Base-by-base conservation (phyloP, 768 basidiomycete species). In the Leccinum variicolor region DNA sequence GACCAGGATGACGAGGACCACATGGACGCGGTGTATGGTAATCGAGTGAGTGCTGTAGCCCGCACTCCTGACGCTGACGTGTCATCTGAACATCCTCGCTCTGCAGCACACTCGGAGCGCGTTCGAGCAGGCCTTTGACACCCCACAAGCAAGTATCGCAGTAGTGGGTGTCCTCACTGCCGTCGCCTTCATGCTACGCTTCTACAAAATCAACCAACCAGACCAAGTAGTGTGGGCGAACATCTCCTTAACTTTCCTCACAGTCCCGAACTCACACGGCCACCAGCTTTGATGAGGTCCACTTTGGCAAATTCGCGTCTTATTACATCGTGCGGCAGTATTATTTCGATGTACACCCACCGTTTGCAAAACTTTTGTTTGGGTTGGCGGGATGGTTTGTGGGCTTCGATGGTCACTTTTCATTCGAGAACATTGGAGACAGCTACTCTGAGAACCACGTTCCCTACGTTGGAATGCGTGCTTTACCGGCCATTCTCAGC, bases 311-410 rank as follows among this genome's bases (percentile, higher is more conserved):
- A 74, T 99, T 99, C 70, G 95, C 97, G 13, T 85, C 92, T 6
- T 91, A 94, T 74, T 99, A 99, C 74, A 86, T 98, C 69, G 77
- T 77, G 48, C 83, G 96, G 62, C 85, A 97, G 74, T 99, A 98
- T 77, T 98, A 98, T 76, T 99, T 99, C 78, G 97, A 99, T 71
- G 96, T 99, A 8, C 97, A 99, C 67, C 97, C 97, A 36, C 97
- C 97, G 2, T 84, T 98, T 52, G 95, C 97, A 43, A 99, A 99
- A 72, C 82, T 99, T 59, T 80, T 99, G 25, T 92, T 96, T 67
- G 97, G 88, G 43, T 81, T 97, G 33, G 91, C 92, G 28, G 97
- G 94, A 60, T 98, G 93, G 93, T 90, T 95, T 56, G 92, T 94
- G 29, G 97, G 96, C 10, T 98, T 95, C 68, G 90, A 98, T 64